phyloP scores from a whole-genome alignment of 768 basidiomycete species.

The Boletellus ananiceps region DNA sequence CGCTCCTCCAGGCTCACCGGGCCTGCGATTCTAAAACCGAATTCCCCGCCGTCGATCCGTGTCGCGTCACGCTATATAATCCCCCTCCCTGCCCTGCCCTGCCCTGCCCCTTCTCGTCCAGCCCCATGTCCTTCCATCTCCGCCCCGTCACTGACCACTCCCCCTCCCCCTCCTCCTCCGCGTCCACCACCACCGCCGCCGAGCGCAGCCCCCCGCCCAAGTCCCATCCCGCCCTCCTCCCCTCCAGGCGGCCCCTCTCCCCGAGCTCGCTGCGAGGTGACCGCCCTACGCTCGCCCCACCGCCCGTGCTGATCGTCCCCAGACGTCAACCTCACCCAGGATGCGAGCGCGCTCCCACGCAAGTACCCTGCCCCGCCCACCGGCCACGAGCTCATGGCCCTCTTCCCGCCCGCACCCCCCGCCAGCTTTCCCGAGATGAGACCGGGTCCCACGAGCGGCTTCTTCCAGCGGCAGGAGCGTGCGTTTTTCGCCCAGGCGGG shows the following conservation, averaged over 20 bases:
- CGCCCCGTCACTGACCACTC: slow-evolving; percentile 49
- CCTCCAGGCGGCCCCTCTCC: slow-evolving; percentile 54
- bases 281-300: neutral
- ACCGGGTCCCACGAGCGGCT: slow-evolving; percentile 64
- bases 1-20: no score
- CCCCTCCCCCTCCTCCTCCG: slow-evolving; percentile 50
- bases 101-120: slow-evolving; percentile 30
- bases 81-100: slow-evolving; percentile 2
- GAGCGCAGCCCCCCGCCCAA: slow-evolving; percentile 38
- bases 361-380: slow-evolving; percentile 74
- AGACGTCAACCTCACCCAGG: slow-evolving; percentile 65
- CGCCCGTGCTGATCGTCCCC: slow-evolving; percentile 14
- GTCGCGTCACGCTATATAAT: slow-evolving; percentile 22
- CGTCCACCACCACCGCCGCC: slow-evolving; percentile 41
- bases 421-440: slow-evolving; percentile 50
- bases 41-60: neutral
- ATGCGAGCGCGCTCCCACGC: slow-evolving; percentile 44
- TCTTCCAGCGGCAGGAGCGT: slow-evolving; percentile 72
- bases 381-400: slow-evolving; percentile 80
- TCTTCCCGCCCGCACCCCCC: slow-evolving; percentile 72
- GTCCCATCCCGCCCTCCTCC: slow-evolving; percentile 15
- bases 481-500: slow-evolving; percentile 78
- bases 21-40: no score
- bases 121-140: slow-evolving; percentile 48
- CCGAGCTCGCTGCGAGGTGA: slow-evolving; percentile 60